Conservation (phyloP, 2,329 filamentous ascomycete genomes). For the Peltaster fructicola region DNA sequence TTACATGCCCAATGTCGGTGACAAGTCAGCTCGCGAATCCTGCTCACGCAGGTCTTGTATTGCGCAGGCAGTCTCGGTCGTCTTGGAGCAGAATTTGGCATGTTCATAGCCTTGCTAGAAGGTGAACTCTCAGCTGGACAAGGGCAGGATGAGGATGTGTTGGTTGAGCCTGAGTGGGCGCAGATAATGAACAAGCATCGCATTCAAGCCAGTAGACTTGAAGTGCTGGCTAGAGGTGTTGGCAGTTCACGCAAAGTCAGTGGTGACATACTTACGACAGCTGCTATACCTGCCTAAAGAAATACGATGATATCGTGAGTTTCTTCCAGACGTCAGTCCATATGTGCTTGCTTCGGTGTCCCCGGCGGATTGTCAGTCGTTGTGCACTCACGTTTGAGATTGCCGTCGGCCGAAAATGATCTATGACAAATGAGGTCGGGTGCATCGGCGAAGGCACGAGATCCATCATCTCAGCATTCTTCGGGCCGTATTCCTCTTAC, state of each 20-base stretch:
- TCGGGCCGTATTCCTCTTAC: no score
- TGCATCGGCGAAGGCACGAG: no score
- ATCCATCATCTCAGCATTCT: no score
- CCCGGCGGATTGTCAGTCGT: no score
- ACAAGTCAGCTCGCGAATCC: conserved; percentile 68
- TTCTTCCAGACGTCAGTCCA: no score
- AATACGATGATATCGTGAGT: no score
- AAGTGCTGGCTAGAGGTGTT: conserved; percentile 18
- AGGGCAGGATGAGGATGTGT: conserved; percentile 29
- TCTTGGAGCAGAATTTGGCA: conserved; percentile 79
- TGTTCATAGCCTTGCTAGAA: conserved; percentile 54
- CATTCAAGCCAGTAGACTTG: conserved; percentile 48
- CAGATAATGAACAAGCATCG: conserved; percentile 79
- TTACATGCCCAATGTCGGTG: conserved; percentile 68
- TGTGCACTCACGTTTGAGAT: no score
- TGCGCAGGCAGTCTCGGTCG: conserved; percentile 81
- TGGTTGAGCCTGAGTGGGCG: conserved; percentile 54
- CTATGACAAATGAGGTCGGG: no score
- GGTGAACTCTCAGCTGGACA: conserved; percentile 34
- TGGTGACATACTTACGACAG: conserved; percentile 35
- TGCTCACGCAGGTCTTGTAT: conserved; percentile 84
- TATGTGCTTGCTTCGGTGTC: no score
- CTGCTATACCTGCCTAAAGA: no score
- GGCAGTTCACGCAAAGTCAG: conserved; percentile 24
- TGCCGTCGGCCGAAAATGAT: no score